Base-by-base conservation (phyloP, 2,329 filamentous ascomycete species). In the Fusarium vanettenii region DNA sequence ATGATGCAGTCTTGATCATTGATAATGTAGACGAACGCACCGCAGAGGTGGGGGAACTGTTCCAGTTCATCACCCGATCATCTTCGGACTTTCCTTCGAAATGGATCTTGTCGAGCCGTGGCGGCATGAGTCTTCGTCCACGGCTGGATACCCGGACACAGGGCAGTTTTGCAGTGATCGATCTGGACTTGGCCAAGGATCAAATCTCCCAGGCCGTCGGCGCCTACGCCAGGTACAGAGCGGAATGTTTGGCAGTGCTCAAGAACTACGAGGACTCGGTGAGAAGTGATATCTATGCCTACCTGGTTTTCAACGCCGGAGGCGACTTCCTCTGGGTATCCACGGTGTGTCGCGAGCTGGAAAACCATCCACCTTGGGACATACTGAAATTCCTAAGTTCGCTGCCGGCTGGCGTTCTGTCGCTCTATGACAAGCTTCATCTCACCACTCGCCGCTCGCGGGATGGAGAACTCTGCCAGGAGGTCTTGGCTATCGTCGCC, bases 401-500 rank as follows among this genome's bases (percentile, higher is more conserved):
- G 37, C 18, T 41, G 4, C 16, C 37, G 4, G 0, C 37, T 41
- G 18, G 18, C n/a, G n/a, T 43, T 43, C 10, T 10, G 6, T 43
- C 39, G 1, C n/a, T 13, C 10, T 43, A 43, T 43, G 39, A 13
- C 39, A 20, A 6, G n/a, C n/a, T n/a, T n/a, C n/a, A n/a, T n/a
- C n/a, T n/a, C n/a, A n/a, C n/a, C n/a, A n/a, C n/a, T n/a, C n/a
- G n/a, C n/a, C n/a, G n/a, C n/a, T n/a, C n/a, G n/a, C n/a, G n/a
- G n/a, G n/a, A n/a, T n/a, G n/a, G n/a, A 20, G 0, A 6, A 3
- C 7, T 20, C 0, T 43, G 5, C 7, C 4, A 4, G 7, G 8
- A 5, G 9, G n/a, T 43, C n/a, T 20, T 43, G 5, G 39, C 9
- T 43, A 43, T n/a, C 10, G 39, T 13, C 10, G 5, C n/a, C 5